Percentiles rank a stretch among this genome's conserved stretches.
phyloP scores from a whole-genome alignment of 345 rosid species.

The Odontarrhena argentea region DNA sequence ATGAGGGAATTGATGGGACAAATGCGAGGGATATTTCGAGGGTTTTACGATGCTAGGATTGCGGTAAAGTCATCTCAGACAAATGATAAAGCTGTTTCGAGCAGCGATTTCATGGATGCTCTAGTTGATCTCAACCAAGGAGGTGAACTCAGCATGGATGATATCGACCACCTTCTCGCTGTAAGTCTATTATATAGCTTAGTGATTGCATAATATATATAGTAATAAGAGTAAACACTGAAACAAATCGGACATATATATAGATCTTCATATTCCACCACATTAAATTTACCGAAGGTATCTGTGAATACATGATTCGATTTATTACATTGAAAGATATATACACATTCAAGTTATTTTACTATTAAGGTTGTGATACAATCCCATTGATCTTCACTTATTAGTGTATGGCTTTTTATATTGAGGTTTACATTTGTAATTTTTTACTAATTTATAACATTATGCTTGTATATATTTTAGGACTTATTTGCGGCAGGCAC shows the following conservation, averaged over 20 bases:
- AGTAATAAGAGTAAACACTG: background rate
- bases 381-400: too few relatives aligned
- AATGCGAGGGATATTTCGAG: constrained; percentile 27
- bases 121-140: constrained; percentile 30
- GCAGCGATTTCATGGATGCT: constrained; percentile 26
- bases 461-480: constrained; percentile 23
- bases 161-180: constrained; percentile 34
- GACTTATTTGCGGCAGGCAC: constrained; percentile 50
- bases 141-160: background rate
- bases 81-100: background rate
- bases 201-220: background rate
- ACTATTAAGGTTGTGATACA: too few relatives aligned
- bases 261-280: background rate
- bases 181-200: constrained; percentile 35
- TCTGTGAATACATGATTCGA: too few relatives aligned
- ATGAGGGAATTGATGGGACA: constrained; percentile 8
- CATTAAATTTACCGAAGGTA: background rate
- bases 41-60: constrained; percentile 33
- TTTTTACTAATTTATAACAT: too few relatives aligned
- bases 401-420: too few relatives aligned
- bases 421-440: too few relatives aligned
- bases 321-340: too few relatives aligned
- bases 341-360: too few relatives aligned
- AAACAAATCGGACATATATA: background rate
- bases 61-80: background rate